Conservation (phyloP, 2,329 filamentous ascomycete genomes). For the Hypocrella siamensis region DNA sequence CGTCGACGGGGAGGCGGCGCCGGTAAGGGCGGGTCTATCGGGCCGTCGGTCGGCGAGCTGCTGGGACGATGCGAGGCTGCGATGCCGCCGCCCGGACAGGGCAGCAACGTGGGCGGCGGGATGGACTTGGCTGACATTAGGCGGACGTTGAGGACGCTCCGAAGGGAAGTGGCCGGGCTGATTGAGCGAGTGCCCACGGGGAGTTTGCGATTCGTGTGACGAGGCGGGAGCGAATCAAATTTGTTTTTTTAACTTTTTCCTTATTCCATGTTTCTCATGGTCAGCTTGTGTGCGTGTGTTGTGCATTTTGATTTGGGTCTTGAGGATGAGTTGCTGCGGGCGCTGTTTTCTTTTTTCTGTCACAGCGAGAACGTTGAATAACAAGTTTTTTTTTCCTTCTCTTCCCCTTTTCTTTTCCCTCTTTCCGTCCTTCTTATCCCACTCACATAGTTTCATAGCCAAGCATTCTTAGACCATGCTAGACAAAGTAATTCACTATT, state of each 20-base stretch:
- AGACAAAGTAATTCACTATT: too few species aligned
- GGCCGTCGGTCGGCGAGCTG: slow-evolving; percentile 31
- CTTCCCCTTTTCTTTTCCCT: background rate
- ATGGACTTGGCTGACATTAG: slow-evolving; percentile 27
- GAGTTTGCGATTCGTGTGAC: slow-evolving; percentile 29
- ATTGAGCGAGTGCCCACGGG: slow-evolving; percentile 25
- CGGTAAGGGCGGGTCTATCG: slow-evolving; percentile 22
- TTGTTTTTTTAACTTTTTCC: too few species aligned
- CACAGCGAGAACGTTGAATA: too few species aligned
- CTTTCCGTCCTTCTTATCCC: background rate
- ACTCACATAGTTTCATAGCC: background rate
- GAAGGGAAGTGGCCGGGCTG: slow-evolving; percentile 27
- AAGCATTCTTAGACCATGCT: too few species aligned
- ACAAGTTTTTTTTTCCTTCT: background rate
- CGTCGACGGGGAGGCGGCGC: slow-evolving; percentile 29
- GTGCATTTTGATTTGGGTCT: too few species aligned
- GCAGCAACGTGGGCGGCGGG: slow-evolving; percentile 28
- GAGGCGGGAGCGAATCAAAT: background rate
- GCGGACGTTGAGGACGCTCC: slow-evolving; percentile 24
- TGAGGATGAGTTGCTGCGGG: too few species aligned
- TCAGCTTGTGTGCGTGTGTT: background rate
- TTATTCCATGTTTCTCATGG: background rate
- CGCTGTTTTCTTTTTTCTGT: too few species aligned
- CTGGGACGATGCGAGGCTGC: slow-evolving; percentile 33
- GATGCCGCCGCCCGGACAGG: slow-evolving; percentile 21